Evolutionary conservation across 352 stramenopile genomes (phyloP), one percentile per base, ranked within the genome.

Genomic region (Pythium utonaiense): DNA sequence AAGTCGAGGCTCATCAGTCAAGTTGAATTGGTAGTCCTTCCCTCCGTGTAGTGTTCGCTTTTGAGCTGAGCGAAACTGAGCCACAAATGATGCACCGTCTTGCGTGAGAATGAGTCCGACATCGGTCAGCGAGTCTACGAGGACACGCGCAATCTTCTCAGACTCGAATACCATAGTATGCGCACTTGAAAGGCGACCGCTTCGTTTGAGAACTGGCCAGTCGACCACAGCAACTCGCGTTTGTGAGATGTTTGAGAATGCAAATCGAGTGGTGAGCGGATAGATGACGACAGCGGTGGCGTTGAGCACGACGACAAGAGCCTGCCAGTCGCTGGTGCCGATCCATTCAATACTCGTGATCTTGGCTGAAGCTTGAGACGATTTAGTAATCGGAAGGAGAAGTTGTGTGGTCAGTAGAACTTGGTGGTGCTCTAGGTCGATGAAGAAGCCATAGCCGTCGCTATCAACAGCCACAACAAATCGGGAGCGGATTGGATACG

Each of bases 61-160:
- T 47, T 65, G 60, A 13, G 53, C 67, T 10, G 64, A 49, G 36
- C 60, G 58, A 33, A 70, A 56, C 41, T 83, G 64, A 25, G 86
- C 77, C 25, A 69, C 57, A 31, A 74, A 48, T 28, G 66, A 33
- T 0, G 60, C 64, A 24, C 73, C 71, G 42, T 85, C 62, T 5
- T 59, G 16, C 1, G 69, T 77, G 3, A 67, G 52, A 19, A 63
- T 66, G 7, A 88, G 52, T 0, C 69, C 75, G n/a, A 74, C 57
- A 17, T 71, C 77, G 13, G 67, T 70, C 25, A 59, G 52, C 17
- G 66, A 70, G 52, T 91, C 81, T 1, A 80, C 64, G 2, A 77
- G 71, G 17, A 90, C 41, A 24, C 71, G 74, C 3, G 38, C 40
- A 22, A 67, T 64, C 8, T n/a, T 14, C 6, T 61, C 30, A 3